Conservation (phyloP, 306 rosid species). For the Hylodesmum podocarpum region DNA sequence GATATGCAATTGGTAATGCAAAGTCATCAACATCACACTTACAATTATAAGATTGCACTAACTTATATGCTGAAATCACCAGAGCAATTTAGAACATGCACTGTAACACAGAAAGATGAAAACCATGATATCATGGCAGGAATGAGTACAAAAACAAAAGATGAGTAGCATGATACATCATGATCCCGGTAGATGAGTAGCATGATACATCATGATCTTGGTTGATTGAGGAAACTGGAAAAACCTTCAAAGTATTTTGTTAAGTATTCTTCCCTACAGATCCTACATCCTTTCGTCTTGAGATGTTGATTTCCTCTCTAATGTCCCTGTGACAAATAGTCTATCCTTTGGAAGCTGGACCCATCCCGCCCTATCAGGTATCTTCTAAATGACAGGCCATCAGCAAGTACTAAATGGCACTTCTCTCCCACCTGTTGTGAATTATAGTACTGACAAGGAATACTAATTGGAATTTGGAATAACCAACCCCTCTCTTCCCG, state of each 20-base stretch:
- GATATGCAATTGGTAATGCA: not conserved
- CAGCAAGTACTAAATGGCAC: not conserved
- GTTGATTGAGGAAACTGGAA: not conserved
- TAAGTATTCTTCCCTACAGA: not conserved
- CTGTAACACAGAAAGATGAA: not conserved
- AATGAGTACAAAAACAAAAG: too few relatives aligned
- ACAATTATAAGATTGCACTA: not conserved
- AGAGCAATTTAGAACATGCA: not conserved
- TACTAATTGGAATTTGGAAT: not conserved
- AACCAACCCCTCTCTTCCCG: not conserved
- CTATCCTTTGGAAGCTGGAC: not conserved
- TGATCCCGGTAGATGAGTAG: too few relatives aligned
- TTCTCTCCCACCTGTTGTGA: not conserved
- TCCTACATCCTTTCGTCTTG: not conserved
- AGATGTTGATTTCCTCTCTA: slow-evolving; percentile 20
- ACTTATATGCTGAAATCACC: not conserved
- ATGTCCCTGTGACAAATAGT: not conserved
- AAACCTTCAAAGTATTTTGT: not conserved
- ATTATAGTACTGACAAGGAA: not conserved
- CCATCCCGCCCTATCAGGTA: not conserved
- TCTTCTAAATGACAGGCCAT: not conserved
- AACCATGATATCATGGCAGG: too few relatives aligned
- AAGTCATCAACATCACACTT: not conserved
- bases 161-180: too few relatives aligned
- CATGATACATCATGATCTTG: not conserved